phyloP scores from a whole-genome alignment of 2,329 filamentous ascomycete species.

The Fusarium sp. region DNA sequence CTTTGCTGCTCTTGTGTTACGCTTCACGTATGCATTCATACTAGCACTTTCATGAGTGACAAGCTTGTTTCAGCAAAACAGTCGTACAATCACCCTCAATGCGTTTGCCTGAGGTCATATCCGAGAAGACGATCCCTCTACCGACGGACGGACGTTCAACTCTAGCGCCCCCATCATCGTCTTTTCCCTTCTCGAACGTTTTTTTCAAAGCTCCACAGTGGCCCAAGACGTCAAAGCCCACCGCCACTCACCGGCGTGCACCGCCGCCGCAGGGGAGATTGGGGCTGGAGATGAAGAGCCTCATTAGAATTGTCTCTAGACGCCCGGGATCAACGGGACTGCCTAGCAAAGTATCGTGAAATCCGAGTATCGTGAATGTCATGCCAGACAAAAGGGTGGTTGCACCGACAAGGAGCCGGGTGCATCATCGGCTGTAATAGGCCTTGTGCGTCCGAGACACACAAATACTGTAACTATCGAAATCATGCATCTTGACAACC shows the following conservation, averaged over 20 bases:
- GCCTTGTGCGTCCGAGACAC: constrained; percentile 23
- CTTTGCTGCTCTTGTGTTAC: neutral
- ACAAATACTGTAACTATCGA: neutral
- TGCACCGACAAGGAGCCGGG: neutral
- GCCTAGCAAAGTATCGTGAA: neutral
- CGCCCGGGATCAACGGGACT: neutral
- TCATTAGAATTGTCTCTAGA: neutral
- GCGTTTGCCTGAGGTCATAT: neutral
- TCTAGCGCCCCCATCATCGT: neutral
- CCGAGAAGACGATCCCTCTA: neutral
- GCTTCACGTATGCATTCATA: neutral
- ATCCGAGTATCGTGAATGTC: neutral
- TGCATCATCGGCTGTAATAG: neutral
- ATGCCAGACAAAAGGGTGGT: neutral
- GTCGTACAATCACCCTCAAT: neutral
- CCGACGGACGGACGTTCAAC: neutral
- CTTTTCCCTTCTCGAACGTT: constrained; percentile 3
- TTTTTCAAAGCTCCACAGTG: neutral
- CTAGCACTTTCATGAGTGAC: neutral
- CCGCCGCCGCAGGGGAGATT: neutral
- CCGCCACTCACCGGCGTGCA: constrained; percentile 3
- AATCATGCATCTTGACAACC: constrained; percentile 14
- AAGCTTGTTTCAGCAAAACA: neutral
- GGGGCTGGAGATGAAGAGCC: constrained; percentile 2
- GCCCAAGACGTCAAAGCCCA: neutral